Evolutionary conservation across 139 green algal species (phyloP).

Genomic region (Zygnema cylindricum): DNA sequence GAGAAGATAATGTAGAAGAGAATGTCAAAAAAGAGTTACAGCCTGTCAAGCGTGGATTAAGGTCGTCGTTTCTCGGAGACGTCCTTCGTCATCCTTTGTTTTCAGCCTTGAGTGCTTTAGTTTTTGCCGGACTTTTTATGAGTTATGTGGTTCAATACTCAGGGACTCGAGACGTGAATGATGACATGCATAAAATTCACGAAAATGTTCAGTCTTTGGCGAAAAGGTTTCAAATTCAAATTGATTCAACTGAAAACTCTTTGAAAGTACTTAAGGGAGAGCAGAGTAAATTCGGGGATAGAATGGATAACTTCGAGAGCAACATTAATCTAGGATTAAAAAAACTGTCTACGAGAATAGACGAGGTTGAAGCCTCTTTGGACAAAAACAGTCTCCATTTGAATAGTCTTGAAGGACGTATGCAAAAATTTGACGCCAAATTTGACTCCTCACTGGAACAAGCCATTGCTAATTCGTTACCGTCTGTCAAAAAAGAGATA

Average conservation of each 20-base stretch:
- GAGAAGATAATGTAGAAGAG: too few relatives aligned
- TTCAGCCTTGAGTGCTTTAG: background rate
- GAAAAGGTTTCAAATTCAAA: background rate
- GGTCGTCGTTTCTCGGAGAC: background rate
- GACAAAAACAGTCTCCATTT: background rate
- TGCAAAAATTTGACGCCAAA: background rate
- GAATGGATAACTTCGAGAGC: background rate
- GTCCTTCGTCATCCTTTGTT: constrained; percentile 9
- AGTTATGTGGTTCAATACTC: background rate
- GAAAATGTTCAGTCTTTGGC: background rate
- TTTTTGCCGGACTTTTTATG: background rate
- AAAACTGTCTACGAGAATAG: background rate
- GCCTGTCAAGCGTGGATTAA: too few relatives aligned
- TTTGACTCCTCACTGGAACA: background rate
- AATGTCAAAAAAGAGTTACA: too few relatives aligned
- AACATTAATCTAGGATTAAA: background rate
- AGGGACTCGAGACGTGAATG: background rate
- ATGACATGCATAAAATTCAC: background rate
- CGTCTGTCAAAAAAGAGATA: constrained; percentile 9
- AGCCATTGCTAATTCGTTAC: background rate
- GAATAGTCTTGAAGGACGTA: background rate
- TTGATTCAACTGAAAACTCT: background rate
- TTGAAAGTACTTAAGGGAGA: background rate
- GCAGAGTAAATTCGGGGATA: background rate
- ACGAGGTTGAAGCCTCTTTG: background rate